Conservation (phyloP, 345 rosid species). For the Boechera stricta region DNA sequence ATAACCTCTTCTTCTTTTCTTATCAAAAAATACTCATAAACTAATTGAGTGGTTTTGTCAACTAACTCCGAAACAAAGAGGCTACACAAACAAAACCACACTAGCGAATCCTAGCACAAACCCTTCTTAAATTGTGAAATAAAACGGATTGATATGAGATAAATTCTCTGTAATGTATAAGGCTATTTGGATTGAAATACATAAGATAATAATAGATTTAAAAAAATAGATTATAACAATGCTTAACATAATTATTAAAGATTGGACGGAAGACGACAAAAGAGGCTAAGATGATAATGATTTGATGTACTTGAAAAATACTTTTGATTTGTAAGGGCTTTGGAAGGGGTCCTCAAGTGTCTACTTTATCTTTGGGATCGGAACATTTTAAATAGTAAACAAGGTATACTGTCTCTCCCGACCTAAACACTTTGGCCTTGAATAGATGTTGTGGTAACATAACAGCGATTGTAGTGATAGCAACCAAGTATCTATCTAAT, state of each 20-base stretch:
- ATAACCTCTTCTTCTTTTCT: too few species aligned
- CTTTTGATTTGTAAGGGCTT: conserved; percentile 36
- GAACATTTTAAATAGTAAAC: conserved; percentile 38
- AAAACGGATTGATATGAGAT: neutral
- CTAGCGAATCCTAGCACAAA: neutral
- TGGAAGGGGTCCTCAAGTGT: conserved; percentile 36
- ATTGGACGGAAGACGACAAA: conserved; percentile 38
- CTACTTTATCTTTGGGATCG: conserved; percentile 28
- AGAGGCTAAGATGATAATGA: conserved; percentile 32
- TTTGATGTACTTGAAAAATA: conserved; percentile 43
- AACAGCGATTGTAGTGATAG: conserved; percentile 33
- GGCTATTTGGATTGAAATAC: neutral
- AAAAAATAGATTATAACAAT: neutral
- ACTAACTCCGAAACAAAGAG: too few species aligned
- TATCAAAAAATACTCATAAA: too few species aligned
- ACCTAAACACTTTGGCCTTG: conserved; percentile 43
- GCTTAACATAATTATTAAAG: conserved; percentile 9
- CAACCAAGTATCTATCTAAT: conserved; percentile 21
- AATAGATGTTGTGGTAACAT: conserved; percentile 37
- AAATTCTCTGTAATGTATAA: neutral
- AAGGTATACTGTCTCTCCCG: conserved; percentile 40
- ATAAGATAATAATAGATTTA: neutral
- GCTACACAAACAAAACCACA: neutral
- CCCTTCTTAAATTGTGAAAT: neutral
- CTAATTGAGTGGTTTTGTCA: too few species aligned